A percentile compares a stretch with the other conserved stretches of the same genome.
phyloP scores from a whole-genome alignment of 1,284 basidiomycete species.

The Sporisorium iseilematis-ciliati region DNA sequence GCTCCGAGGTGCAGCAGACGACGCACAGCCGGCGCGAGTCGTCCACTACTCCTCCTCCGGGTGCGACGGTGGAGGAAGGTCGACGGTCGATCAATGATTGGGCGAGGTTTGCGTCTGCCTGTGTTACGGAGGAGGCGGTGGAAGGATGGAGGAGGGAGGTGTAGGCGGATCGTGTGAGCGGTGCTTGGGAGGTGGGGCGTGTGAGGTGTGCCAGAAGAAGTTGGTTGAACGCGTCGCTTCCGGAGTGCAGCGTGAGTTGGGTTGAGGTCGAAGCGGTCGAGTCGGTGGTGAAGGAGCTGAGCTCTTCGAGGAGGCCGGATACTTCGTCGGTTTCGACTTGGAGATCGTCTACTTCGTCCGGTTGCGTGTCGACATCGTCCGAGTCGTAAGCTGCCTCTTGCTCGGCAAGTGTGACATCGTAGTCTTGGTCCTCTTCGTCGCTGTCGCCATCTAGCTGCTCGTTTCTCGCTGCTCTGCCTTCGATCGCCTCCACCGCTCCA shows the following conservation, averaged over 20 bases:
- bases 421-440: slow-evolving; percentile 33
- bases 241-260: slow-evolving; percentile 25
- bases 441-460: slow-evolving; percentile 6
- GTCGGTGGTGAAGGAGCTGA: slow-evolving; percentile 12
- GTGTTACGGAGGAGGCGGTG: neutral
- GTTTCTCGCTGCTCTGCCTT: neutral
- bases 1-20: slow-evolving; percentile 45
- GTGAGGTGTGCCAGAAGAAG: slow-evolving; percentile 51
- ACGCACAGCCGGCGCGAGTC: slow-evolving; percentile 42
- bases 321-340: slow-evolving; percentile 24
- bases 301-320: slow-evolving; percentile 29
- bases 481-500: neutral
- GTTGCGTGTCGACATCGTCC: slow-evolving; percentile 12
- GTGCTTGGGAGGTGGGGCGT: slow-evolving; percentile 26
- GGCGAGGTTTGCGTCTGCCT: slow-evolving; percentile 25
- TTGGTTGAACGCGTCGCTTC: slow-evolving; percentile 43
- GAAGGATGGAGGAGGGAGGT: slow-evolving; percentile 19
- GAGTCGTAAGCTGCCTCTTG: slow-evolving; percentile 2
- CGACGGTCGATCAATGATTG: slow-evolving; percentile 25
- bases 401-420: slow-evolving; percentile 3
- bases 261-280: slow-evolving; percentile 3
- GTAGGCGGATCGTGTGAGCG: slow-evolving; percentile 51
- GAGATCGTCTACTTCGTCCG: slow-evolving; percentile 9
- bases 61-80: neutral
- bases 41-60: slow-evolving; percentile 1